Base-by-base conservation (phyloP, 306 rosid genomes). In the Pueraria montana region DNA sequence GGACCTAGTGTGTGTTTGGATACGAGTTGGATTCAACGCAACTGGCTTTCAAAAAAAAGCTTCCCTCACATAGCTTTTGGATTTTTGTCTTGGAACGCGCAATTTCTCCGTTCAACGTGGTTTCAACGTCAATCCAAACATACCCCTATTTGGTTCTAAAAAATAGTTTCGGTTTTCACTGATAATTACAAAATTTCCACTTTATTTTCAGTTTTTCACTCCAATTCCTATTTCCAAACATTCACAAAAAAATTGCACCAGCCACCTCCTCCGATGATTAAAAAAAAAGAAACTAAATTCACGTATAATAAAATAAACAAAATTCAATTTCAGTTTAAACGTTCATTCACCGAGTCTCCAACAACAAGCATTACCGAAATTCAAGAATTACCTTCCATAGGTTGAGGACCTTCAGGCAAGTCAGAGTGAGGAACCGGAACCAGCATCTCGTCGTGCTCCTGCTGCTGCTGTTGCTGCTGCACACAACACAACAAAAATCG, bases 391-490 rank as follows among this genome's bases (percentile, higher is more conserved):
- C 92, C 89, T 87, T 90, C 90, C 90, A 89, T 89, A 14, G 92
- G 91, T 72, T 86, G 89, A 30, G 92, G 94, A 48, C 89, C 92
- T 45, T 83, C 88, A 10, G 87, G 75, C 24, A 82, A 46, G 67
- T 90, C 92, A 8, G 89, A 80, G 86, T 59, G 43, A 18, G 90
- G 87, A 50, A 89, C 92, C 52, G 90, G 87, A 50, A 89, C 92
- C 52, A 84, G 78, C 89, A 84, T 91, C 87, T 89, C 94, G 14
- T 88, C 87, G 23, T 53, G 84, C 34, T 36, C 14, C 72, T n/a
- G 48, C 21, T 27, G 67, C 11, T 16, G 45, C 14, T 74, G 86
- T 56, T 46, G 80, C 13, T 34, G 55, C 85, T 78, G 83, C 73
- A 70, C 11, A 11, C 62, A 18, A 72, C 20, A 42, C 17, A 69